Base-by-base conservation (phyloP, 345 rosid genomes). In the Gossypium longicalyx region DNA sequence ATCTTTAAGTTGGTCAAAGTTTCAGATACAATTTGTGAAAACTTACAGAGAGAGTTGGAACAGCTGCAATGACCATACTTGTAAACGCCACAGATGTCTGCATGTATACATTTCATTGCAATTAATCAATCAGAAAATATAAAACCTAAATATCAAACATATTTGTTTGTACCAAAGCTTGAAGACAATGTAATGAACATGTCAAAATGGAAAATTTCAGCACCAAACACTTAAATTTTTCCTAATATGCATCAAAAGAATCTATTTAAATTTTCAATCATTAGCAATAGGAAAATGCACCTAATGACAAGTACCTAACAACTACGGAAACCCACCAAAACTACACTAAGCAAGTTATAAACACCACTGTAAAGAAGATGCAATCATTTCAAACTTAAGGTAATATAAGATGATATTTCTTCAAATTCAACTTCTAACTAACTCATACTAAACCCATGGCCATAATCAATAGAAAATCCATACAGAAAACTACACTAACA, bases 31-130 rank as follows among this genome's bases (percentile, higher is more conserved):
- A 67, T 25, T 34, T 38, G 34, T n/a, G 22, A 61, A 69, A 53
- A 88, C 96, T 91, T 87, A 94, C 99, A 76, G 67, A 9, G 74
- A 94, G 90, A 22, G 98, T 87, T 16, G 99, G 98, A 57, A 92
- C 73, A 25, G 96, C 89, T n/a, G 93, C 87, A 76, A 90, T 52
- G 17, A 91, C 94, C 60, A 95, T 80, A 83, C 96, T 84, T 56
- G 91, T 82, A 82, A 94, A 89, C 29, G 98, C 97, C 71, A 92
- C 81, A 51, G 88, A 87, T 73, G 98, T 87, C 98, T 94, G 97
- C 85, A 85, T 12, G 27, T 75, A 48, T 7, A 23, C 75, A 77
- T 57, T 10, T 49, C 17, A 70, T 17, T 12, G 48, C 60, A 48
- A 73, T 74, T 52, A 12, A 72, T 77, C 65, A 83, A 69, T 71